Conservation (phyloP, 2,329 filamentous ascomycete genomes). For the Colletotrichum destructivum region DNA sequence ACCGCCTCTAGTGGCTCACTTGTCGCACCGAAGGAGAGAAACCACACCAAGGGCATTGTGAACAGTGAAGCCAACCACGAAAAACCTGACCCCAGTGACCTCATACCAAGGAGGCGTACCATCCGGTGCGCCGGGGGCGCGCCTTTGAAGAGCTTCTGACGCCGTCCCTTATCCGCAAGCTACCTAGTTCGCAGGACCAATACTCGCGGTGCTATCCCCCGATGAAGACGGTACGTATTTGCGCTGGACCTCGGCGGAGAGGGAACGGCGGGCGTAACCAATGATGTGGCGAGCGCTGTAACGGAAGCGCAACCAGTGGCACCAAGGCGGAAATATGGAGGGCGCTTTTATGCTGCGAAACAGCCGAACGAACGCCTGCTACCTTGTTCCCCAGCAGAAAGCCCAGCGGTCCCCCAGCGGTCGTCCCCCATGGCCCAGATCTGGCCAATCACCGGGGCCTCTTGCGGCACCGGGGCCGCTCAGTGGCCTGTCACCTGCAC, state of each 20-base stretch:
- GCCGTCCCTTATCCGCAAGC: slow-evolving; percentile 31
- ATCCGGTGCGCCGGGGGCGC: slow-evolving; percentile 33
- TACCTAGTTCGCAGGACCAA: slow-evolving; percentile 23
- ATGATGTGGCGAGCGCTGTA: slow-evolving; percentile 39
- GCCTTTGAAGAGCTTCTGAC: slow-evolving; percentile 25
- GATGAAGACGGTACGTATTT: slow-evolving; percentile 25
- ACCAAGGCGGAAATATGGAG: slow-evolving; percentile 41
- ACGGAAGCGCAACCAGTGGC: slow-evolving; percentile 38
- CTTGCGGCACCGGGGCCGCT: slow-evolving; percentile 21
- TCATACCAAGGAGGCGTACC: slow-evolving; percentile 33
- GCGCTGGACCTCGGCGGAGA: slow-evolving; percentile 42
- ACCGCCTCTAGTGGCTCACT: slow-evolving; percentile 34
- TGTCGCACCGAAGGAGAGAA: slow-evolving; percentile 23
- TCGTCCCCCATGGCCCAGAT: slow-evolving; percentile 3
- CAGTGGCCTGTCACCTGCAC: slow-evolving; percentile 37
- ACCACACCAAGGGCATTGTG: slow-evolving; percentile 3
- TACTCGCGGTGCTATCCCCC: slow-evolving; percentile 4
- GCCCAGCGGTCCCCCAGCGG: slow-evolving; percentile 13
- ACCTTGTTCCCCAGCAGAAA: slow-evolving; percentile 37
- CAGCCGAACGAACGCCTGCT: slow-evolving; percentile 42
- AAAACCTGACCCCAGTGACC: slow-evolving; percentile 33
- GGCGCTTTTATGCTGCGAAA: slow-evolving; percentile 37
- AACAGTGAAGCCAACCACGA: not conserved
- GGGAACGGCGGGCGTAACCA: slow-evolving; percentile 31
- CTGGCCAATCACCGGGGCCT: slow-evolving; percentile 29